phyloP scores from a whole-genome alignment of 1,284 basidiomycete species.

The Bjerkandera adusta region DNA sequence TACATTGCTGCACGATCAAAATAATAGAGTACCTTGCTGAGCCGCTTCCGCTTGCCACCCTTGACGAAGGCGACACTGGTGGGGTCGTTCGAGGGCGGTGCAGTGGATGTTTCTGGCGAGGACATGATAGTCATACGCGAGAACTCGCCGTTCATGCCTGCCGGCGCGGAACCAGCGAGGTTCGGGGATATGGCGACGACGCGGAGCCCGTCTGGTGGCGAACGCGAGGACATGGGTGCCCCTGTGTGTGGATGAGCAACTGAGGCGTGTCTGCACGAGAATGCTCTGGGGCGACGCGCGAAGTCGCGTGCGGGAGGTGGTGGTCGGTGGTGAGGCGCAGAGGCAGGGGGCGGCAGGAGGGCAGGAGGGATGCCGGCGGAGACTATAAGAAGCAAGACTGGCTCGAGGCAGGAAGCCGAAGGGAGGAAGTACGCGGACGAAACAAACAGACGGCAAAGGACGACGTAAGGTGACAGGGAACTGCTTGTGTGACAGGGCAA shows the following conservation, averaged over 20 bases:
- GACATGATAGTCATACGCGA: constrained; percentile 18
- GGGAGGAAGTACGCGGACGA: background rate
- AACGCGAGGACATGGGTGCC: constrained; percentile 9
- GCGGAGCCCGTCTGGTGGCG: background rate
- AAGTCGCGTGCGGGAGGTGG: constrained; percentile 1
- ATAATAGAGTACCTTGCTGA: constrained; percentile 50
- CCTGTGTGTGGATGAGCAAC: background rate
- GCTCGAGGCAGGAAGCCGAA: constrained; percentile 3
- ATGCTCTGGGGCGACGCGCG: background rate
- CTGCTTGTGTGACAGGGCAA: constrained; percentile 3
- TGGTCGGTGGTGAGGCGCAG: background rate
- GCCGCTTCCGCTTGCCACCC: constrained; percentile 36
- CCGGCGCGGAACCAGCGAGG: constrained; percentile 5
- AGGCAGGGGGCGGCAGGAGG: background rate
- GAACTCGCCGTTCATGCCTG: constrained; percentile 9
- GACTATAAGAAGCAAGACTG: constrained; percentile 3
- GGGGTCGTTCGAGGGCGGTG: constrained; percentile 18
- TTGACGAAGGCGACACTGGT: constrained; percentile 33
- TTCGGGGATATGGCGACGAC: constrained; percentile 13
- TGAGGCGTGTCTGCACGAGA: background rate
- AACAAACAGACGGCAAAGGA: background rate
- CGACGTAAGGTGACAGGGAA: constrained; percentile 2
- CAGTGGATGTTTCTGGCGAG: constrained; percentile 9
- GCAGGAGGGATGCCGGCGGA: constrained; percentile 7
- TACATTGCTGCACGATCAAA: constrained; percentile 6